Percentiles rank a stretch among this genome's conserved stretches.
Evolutionary conservation across 2,329 filamentous ascomycete genomes (phyloP).

Genomic region (Alternaria consortialis): DNA sequence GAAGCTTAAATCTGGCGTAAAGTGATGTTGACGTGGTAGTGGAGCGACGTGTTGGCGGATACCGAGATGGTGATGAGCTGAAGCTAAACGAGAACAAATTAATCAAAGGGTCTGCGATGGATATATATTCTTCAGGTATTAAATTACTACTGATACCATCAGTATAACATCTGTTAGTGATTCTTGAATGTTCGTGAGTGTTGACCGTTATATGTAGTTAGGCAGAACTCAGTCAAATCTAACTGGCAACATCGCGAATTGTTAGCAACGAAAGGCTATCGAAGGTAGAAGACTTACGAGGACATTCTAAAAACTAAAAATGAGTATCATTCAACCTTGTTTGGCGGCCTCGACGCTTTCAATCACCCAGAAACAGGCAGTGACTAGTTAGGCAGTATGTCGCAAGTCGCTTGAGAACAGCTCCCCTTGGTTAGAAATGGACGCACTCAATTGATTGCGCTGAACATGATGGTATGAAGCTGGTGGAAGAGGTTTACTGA

Average conservation of each 20-base stretch:
- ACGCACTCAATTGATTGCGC: neutral
- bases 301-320: neutral
- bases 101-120: neutral
- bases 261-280: neutral
- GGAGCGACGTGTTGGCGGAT: neutral
- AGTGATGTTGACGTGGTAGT: neutral
- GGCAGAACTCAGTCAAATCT: neutral
- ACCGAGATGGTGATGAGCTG: too few species aligned
- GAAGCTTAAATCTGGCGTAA: neutral
- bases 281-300: neutral
- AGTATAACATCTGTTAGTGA: neutral
- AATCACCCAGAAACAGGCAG: neutral
- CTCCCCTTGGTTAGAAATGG: neutral
- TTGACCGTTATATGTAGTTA: neutral
- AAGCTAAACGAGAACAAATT: neutral
- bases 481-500: neutral
- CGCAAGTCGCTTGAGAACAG: neutral
- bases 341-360: neutral
- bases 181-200: neutral
- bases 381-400: neutral
- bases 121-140: neutral
- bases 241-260: neutral
- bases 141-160: neutral
- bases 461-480: neutral
- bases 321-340: too few species aligned